These are phyloP conservation scores for Boletus pseudopeckii DNA, from an alignment of 768 basidiomycete genomes.

Conservation along the genomic window DNA sequence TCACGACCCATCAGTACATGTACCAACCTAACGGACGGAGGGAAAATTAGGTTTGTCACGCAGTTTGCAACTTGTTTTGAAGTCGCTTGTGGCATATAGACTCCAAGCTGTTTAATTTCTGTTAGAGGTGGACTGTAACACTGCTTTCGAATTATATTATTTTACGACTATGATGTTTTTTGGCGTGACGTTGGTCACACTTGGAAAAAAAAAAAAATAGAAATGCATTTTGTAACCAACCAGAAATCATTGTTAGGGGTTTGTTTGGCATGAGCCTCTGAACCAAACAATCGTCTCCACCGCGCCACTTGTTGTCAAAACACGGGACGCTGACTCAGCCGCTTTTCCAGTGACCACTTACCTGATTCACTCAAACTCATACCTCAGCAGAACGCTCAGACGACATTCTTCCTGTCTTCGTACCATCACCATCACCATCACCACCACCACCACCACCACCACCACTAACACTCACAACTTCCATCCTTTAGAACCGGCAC, in stretches of 20 bases:
- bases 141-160: conserved; percentile 16
- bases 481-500: background rate
- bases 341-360: conserved; percentile 12
- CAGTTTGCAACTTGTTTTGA: conserved; percentile 4
- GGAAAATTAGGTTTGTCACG: conserved; percentile 18
- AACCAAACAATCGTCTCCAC: conserved; percentile 19
- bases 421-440: conserved; percentile 22
- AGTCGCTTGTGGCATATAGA: conserved; percentile 1
- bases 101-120: conserved; percentile 1
- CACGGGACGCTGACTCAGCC: conserved; percentile 24
- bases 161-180: conserved; percentile 1
- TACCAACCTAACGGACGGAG: conserved; percentile 44
- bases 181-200: conserved; percentile 23
- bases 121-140: conserved; percentile 2
- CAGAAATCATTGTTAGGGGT: background rate
- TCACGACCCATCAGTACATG: conserved; percentile 41
- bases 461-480: background rate
- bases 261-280: conserved; percentile 28
- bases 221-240: background rate
- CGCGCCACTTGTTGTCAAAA: conserved; percentile 19
- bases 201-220: background rate
- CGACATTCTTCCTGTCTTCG: conserved; percentile 14
- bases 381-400: conserved; percentile 1
- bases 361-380: conserved; percentile 18
- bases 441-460: conserved; percentile 8